Conservation (phyloP, 306 rosid genomes). For the Vigna nakashimae region DNA sequence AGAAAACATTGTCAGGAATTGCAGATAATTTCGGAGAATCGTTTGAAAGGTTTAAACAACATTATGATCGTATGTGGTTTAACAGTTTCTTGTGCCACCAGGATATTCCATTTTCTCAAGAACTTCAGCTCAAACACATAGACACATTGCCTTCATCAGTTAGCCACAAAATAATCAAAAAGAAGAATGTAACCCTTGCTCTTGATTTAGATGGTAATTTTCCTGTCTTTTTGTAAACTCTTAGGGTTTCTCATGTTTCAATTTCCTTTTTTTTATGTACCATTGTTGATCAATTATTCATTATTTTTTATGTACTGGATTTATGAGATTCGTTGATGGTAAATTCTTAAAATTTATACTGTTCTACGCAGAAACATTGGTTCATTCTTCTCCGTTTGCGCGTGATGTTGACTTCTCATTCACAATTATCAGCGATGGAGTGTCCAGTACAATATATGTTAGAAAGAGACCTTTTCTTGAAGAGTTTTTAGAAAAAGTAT, state of each 20-base stretch:
- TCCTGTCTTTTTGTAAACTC: background rate
- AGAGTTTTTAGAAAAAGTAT: constrained; percentile 69
- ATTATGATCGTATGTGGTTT: constrained; percentile 54
- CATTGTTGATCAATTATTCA: no score
- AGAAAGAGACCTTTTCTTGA: constrained; percentile 77
- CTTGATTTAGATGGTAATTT: constrained; percentile 95
- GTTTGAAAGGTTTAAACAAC: constrained; percentile 54
- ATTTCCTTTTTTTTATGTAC: no score
- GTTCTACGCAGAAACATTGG: constrained; percentile 72
- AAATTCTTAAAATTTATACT: constrained; percentile 21
- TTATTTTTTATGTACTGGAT: no score
- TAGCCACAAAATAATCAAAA: constrained; percentile 55
- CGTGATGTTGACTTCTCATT: constrained; percentile 64
- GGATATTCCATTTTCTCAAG: constrained; percentile 51
- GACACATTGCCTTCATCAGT: no score
- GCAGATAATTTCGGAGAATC: constrained; percentile 47
- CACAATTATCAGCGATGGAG: no score
- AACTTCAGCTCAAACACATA: background rate
- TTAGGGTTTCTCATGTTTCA: no score
- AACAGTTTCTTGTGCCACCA: constrained; percentile 55
- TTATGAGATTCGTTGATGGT: background rate
- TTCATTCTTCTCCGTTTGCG: constrained; percentile 68
- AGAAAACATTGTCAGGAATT: constrained; percentile 48
- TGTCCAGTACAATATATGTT: constrained; percentile 53
- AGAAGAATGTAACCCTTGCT: constrained; percentile 69